Percentiles rank a stretch among this genome's conserved stretches.
Conservation (phyloP, 371 early-diverging fungal species). For the Encephalitozoon cuniculi region DNA sequence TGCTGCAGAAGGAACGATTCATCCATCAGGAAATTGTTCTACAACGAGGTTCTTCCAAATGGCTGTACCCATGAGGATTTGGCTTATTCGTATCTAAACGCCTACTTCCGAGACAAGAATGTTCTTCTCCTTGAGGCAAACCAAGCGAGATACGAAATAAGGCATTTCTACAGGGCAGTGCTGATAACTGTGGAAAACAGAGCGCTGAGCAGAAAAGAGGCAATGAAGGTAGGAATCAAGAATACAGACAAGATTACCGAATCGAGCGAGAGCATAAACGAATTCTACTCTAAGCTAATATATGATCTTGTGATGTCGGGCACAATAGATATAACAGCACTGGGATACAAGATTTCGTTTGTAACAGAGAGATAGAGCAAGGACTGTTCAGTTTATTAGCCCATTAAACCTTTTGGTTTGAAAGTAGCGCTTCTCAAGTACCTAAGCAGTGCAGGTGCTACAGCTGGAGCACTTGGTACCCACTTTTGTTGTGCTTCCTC, state of each 20-base stretch:
- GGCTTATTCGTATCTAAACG: constrained; percentile 45
- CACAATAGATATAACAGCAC: background rate
- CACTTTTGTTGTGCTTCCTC: background rate
- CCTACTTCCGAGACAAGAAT: constrained; percentile 38
- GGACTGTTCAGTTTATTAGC: background rate
- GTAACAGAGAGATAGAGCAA: background rate
- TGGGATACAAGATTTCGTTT: constrained; percentile 30
- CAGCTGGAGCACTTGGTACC: background rate
- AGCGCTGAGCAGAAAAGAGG: background rate
- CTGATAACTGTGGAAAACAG: constrained; percentile 1
- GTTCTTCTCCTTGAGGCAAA: constrained; percentile 13
- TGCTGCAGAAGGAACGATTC: constrained; percentile 15
- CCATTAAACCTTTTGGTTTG: background rate
- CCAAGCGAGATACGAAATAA: constrained; percentile 40
- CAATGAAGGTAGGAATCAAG: constrained; percentile 49
- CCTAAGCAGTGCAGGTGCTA: no score
- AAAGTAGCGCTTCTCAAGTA: no score
- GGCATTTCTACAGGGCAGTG: constrained; percentile 39
- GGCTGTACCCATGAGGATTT: constrained; percentile 22
- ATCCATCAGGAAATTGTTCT: constrained; percentile 28
- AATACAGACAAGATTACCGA: constrained; percentile 16
- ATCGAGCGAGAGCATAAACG: constrained; percentile 13
- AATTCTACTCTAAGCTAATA: constrained; percentile 20
- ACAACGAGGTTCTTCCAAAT: constrained; percentile 20
- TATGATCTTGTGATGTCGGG: background rate